A percentile compares a stretch with the other conserved stretches of the same genome.
These are phyloP conservation scores for Eleusine indica DNA, from an alignment of 176 grass and related monocot species.

Conservation along the genomic window DNA sequence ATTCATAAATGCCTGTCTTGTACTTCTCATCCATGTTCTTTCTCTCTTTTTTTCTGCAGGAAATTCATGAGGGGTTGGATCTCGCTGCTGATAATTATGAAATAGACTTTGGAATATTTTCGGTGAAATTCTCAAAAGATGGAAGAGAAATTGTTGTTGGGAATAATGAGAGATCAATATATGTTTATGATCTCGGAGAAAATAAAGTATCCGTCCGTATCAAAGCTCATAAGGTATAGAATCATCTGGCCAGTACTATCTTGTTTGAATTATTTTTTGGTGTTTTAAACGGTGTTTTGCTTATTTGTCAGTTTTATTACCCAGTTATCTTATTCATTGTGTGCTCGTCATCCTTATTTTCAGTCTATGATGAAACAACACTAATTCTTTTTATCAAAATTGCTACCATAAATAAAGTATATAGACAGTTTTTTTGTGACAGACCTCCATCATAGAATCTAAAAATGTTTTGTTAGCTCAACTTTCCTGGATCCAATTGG, in stretches of 20 bases:
- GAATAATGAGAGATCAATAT: slow-evolving; percentile 68
- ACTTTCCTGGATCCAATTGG: not conserved
- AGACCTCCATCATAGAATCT: not conserved
- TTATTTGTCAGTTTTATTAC: not conserved
- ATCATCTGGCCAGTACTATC: slow-evolving; percentile 8
- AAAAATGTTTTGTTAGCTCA: slow-evolving; percentile 17
- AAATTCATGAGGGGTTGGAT: slow-evolving; percentile 84
- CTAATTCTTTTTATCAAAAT: not conserved
- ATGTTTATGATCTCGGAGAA: slow-evolving; percentile 89
- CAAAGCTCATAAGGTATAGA: slow-evolving; percentile 67
- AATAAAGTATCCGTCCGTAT: slow-evolving; percentile 67
- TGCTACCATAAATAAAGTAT: not conserved
- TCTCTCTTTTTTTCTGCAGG: slow-evolving; percentile 50
- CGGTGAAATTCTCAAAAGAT: slow-evolving; percentile 90
- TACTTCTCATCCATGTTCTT: slow-evolving; percentile 26
- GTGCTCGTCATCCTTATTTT: not conserved
- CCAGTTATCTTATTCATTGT: not conserved
- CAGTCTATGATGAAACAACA: not conserved
- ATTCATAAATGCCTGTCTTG: slow-evolving; percentile 14
- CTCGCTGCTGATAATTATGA: slow-evolving; percentile 52
- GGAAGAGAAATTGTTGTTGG: slow-evolving; percentile 88
- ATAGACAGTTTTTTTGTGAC: not conserved
- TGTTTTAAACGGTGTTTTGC: not conserved
- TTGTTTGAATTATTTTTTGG: not conserved
- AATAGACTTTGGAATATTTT: slow-evolving; percentile 78